Percentiles rank a stretch among this genome's conserved stretches.
Conservation (phyloP, 208 protist genomes). For the Novymonas esmeraldas region DNA sequence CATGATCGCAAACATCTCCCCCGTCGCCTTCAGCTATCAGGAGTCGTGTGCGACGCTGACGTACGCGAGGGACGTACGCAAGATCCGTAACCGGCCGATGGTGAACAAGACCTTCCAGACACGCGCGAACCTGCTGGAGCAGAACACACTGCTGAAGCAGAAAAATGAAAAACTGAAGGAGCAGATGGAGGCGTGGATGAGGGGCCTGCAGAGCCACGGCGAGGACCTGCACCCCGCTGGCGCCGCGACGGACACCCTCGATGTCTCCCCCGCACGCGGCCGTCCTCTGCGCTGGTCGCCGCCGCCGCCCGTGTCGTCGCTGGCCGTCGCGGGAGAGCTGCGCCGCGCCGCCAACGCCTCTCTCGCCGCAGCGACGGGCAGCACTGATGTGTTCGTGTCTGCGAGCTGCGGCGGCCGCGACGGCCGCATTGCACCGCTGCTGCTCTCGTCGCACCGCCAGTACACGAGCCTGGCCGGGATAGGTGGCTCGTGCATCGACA, state of each 20-base stretch:
- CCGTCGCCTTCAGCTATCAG: slow-evolving; percentile 69
- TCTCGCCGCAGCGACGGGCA: not conserved
- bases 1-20: slow-evolving; percentile 92
- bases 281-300: not conserved
- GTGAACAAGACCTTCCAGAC: slow-evolving; percentile 92
- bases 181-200: slow-evolving; percentile 60
- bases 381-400: slow-evolving; percentile 42
- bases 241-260: too few species aligned
- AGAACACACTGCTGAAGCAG: slow-evolving; percentile 58
- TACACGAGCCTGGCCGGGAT: slow-evolving; percentile 63
- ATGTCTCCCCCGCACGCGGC: too few species aligned
- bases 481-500: slow-evolving; percentile 60
- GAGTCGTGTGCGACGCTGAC: slow-evolving; percentile 76
- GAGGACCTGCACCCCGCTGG: not conserved
- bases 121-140: slow-evolving; percentile 75
- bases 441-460: slow-evolving; percentile 54
- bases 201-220: slow-evolving; percentile 16
- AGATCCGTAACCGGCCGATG: slow-evolving; percentile 89
- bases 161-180: slow-evolving; percentile 69
- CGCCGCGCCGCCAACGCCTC: slow-evolving; percentile 6
- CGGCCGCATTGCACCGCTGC: slow-evolving; percentile 45
- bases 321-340: slow-evolving; percentile 8
- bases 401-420: slow-evolving; percentile 21
- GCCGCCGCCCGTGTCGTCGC: not conserved
- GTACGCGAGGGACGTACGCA: slow-evolving; percentile 71